Percentiles rank a stretch among this genome's conserved stretches.
phyloP scores from a whole-genome alignment of 148 eudicot species.

The Camellia japonica region DNA sequence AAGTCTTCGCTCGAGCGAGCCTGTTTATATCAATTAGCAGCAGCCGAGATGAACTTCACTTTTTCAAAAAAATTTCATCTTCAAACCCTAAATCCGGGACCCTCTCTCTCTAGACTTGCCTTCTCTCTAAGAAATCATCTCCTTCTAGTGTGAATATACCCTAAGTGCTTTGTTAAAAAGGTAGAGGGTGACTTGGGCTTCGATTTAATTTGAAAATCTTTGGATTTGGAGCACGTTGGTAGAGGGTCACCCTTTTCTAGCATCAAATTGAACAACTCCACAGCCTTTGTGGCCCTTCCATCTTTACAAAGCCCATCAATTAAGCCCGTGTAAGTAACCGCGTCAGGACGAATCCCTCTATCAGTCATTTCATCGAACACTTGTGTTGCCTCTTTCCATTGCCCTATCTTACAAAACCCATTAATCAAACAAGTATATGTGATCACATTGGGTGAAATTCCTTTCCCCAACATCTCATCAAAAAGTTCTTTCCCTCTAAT shows the following conservation, averaged over 20 bases:
- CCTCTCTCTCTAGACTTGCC: too few relatives aligned
- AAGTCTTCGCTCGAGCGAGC: too few relatives aligned
- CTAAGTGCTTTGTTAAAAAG: too few relatives aligned
- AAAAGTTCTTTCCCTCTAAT: constrained; percentile 43
- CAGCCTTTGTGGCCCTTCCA: constrained; percentile 45
- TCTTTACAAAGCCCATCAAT: constrained; percentile 53
- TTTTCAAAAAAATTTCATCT: too few relatives aligned
- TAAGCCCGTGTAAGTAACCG: constrained; percentile 42
- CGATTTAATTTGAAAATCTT: too few relatives aligned
- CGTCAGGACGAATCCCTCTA: constrained; percentile 50
- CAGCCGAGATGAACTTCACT: too few relatives aligned
- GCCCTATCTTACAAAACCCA: constrained; percentile 45
- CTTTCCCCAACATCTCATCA: constrained; percentile 48
- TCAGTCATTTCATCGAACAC: constrained; percentile 48
- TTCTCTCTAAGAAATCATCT: too few relatives aligned
- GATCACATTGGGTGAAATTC: constrained; percentile 46
- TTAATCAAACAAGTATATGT: constrained; percentile 43
- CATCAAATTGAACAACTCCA: constrained; percentile 53
- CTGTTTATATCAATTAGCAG: too few relatives aligned
- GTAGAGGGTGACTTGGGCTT: too few relatives aligned
- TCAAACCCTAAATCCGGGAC: too few relatives aligned
- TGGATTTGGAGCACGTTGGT: too few relatives aligned
- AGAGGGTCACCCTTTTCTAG: constrained; percentile 6
- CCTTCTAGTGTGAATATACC: too few relatives aligned
- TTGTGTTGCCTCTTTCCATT: constrained; percentile 46